Evolutionary conservation across 129 eudicot species (phyloP).

Genomic region (Centella asiatica): DNA sequence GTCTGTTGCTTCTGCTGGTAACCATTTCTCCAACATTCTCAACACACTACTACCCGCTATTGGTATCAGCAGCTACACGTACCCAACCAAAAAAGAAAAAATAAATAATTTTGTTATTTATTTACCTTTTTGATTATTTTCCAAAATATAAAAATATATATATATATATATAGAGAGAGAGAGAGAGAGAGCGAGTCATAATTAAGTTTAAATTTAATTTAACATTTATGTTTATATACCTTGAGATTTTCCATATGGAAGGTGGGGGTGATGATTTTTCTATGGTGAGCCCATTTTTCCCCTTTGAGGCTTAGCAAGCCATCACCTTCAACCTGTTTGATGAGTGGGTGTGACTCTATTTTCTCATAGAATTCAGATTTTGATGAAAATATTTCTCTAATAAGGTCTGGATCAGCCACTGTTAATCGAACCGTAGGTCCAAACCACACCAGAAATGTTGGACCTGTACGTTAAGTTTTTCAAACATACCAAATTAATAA

Average conservation of each 20-base stretch:
- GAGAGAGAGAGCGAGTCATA: too few relatives aligned
- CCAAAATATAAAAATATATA: background rate
- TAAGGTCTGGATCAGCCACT: constrained; percentile 70
- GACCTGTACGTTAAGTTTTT: constrained; percentile 27
- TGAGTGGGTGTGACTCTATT: constrained; percentile 67
- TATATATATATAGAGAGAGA: background rate
- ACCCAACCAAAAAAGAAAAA: background rate
- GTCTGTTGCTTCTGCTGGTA: too few relatives aligned
- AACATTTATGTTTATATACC: too few relatives aligned
- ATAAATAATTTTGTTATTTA: background rate
- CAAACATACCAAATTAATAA: background rate
- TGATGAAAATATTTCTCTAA: constrained; percentile 69
- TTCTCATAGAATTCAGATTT: constrained; percentile 76
- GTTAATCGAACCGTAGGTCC: constrained; percentile 75
- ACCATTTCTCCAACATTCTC: constrained; percentile 68
- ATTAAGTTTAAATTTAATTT: too few relatives aligned
- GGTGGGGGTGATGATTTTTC: constrained; percentile 81
- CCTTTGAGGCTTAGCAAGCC: constrained; percentile 87
- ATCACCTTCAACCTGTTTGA: constrained; percentile 84
- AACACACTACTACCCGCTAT: constrained; percentile 35
- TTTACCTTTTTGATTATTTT: too few relatives aligned
- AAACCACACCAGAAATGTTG: constrained; percentile 82
- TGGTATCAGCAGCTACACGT: constrained; percentile 64
- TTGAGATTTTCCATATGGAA: constrained; percentile 93
- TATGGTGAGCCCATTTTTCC: constrained; percentile 90